Conservation (phyloP, 331 rosid species). For the Dryas integrifolia region DNA sequence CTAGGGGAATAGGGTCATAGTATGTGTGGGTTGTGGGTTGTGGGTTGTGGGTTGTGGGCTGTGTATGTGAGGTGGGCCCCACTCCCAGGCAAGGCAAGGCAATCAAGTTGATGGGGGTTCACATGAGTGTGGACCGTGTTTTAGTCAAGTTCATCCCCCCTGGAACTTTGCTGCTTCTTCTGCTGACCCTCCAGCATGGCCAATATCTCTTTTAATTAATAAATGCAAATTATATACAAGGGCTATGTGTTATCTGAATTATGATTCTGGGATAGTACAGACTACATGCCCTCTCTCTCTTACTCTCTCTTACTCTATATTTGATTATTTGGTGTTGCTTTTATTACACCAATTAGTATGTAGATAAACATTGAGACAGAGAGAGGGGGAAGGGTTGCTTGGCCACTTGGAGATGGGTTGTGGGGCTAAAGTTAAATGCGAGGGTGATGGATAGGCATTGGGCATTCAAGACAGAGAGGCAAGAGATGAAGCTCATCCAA, state of each 20-base stretch:
- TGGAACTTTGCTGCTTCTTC: constrained; percentile 47
- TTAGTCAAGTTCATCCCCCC: constrained; percentile 86
- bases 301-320: no score
- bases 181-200: constrained; percentile 34
- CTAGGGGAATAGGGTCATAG: constrained; percentile 4
- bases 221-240: not conserved
- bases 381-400: not conserved
- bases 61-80: constrained; percentile 63
- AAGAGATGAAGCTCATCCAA: constrained; percentile 40
- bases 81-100: not conserved
- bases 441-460: constrained; percentile 47
- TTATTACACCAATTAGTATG: constrained; percentile 24
- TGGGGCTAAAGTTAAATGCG: constrained; percentile 55
- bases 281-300: no score
- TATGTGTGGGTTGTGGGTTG: constrained; percentile 56
- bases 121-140: constrained; percentile 80
- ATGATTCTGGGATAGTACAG: not conserved
- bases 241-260: not conserved
- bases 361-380: constrained; percentile 28
- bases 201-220: not conserved
- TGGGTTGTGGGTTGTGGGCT: constrained; percentile 52
- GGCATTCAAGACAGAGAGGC: constrained; percentile 16
- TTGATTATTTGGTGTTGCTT: constrained; percentile 37
- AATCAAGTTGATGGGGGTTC: constrained; percentile 76
- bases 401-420: constrained; percentile 54